Base-by-base conservation (phyloP, 2,329 filamentous ascomycete species). In the Decorospora gaudefroyi region DNA sequence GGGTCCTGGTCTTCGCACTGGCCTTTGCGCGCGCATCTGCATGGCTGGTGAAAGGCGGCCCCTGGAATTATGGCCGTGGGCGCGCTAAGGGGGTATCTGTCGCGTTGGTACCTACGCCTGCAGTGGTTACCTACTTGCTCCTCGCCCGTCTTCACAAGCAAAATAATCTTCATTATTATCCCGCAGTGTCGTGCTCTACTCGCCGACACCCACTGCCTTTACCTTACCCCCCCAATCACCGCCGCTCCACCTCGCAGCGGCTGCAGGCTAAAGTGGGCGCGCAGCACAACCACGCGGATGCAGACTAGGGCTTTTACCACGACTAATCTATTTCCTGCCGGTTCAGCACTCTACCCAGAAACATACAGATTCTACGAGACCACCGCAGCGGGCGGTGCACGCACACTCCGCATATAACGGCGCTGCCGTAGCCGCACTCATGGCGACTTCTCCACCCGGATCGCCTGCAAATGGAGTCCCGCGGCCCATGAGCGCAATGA, bases 401-500 rank as follows among this genome's bases (percentile, higher is more conserved):
- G 32, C 22, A 35, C 36, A 46, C 44, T 16, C 29, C 22, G 25
- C 46, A 35, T 30, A 39, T 41, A 39, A 51, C 53, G 57, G 57
- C 57, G 47, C 48, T 43, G 59, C 57, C 59, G 53, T 55, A 34
- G 59, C 58, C 60, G 51, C 53, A 51, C 50, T 38, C 31, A 70
- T 70, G 67, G 65, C 67, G 9, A 44, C 52, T 40, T 69, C 69
- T 41, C 69, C 69, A 37, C 69, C 69, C 22, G 64, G 55, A 33
- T 72, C 69, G 47, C 69, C 69, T 40, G 60, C 67, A 28, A 60
- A 22, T 81, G 83, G 71, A 82, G 90, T 57, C 2, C 34, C 51
- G 32, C 43, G 53, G 71, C 90, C 90, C 40, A 78, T 89, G 78
- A 95, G 88, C 76, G 85, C 83, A 68, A 85, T 95, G 77, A 82